Percentiles rank a stretch among this genome's conserved stretches.
These are phyloP conservation scores for Suhomyces terraborum DNA, from an alignment of 1,139 yeast species.

Conservation along the genomic window DNA sequence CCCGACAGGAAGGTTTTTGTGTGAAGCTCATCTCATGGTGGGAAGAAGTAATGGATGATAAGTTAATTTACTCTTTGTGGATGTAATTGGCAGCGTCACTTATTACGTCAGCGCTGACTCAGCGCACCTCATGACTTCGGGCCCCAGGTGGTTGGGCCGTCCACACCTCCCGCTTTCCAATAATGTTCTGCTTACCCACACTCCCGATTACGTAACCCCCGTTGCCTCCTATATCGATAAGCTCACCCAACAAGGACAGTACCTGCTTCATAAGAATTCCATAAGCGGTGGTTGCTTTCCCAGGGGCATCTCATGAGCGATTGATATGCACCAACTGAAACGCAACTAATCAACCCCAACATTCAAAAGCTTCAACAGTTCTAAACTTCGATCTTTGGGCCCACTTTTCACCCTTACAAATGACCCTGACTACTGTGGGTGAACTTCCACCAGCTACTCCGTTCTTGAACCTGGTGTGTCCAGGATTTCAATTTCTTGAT, in stretches of 20 bases:
- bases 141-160: too few relatives aligned
- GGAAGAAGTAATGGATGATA: conserved; percentile 5
- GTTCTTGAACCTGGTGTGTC: conserved; percentile 43
- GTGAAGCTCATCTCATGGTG: not conserved
- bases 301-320: too few relatives aligned
- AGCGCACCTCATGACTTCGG: too few relatives aligned
- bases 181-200: not conserved
- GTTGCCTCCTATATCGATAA: conserved; percentile 6
- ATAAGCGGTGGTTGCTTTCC: too few relatives aligned
- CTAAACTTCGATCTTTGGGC: too few relatives aligned
- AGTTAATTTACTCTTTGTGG: conserved; percentile 8
- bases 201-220: conserved; percentile 1
- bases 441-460: conserved; percentile 30
- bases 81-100: conserved; percentile 7
- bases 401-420: not conserved
- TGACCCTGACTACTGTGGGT: conserved; percentile 7
- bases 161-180: not conserved
- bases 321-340: too few relatives aligned
- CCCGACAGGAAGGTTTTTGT: not conserved
- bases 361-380: too few relatives aligned
- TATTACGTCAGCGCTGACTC: conserved; percentile 6
- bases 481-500: conserved; percentile 38
- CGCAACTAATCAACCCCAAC: too few relatives aligned
- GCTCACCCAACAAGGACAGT: too few relatives aligned
- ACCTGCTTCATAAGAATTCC: too few relatives aligned